phyloP scores from a whole-genome alignment of 1,284 basidiomycete species.

The Pseudozyma tsukubaensis region DNA sequence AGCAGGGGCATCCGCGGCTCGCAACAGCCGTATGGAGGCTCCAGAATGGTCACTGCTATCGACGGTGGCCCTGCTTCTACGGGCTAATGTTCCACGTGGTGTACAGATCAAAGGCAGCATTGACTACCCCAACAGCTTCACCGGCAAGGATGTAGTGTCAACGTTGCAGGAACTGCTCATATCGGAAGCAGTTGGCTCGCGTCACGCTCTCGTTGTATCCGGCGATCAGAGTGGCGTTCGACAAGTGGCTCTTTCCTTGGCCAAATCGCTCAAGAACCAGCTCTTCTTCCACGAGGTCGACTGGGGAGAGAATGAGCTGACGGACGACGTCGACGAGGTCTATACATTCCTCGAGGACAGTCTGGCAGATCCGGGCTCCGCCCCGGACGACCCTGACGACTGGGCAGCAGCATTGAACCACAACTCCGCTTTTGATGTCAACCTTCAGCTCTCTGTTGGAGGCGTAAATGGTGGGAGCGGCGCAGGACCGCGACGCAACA shows the following conservation, averaged over 20 bases:
- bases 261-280: conserved; percentile 87
- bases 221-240: conserved; percentile 64
- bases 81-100: conserved; percentile 84
- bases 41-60: conserved; percentile 84
- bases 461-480: conserved; percentile 8
- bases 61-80: conserved; percentile 85
- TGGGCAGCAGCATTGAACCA: conserved; percentile 40
- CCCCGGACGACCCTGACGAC: conserved; percentile 29
- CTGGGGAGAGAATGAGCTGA: conserved; percentile 85
- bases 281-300: conserved; percentile 98
- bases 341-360: conserved; percentile 92
- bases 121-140: conserved; percentile 65
- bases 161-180: conserved; percentile 54
- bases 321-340: conserved; percentile 92
- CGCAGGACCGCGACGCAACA: conserved; percentile 15
- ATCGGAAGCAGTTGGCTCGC: conserved; percentile 23
- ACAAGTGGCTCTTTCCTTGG: conserved; percentile 84
- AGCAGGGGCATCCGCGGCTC: neutral
- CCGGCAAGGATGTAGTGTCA: conserved; percentile 62
- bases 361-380: conserved; percentile 29
- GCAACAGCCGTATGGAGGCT: conserved; percentile 1
- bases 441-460: conserved; percentile 31
- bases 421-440: conserved; percentile 27
- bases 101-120: conserved; percentile 76
- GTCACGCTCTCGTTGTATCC: conserved; percentile 70